Evolutionary conservation across 2,329 filamentous ascomycete genomes (phyloP), one percentile per base, ranked within the genome.

Genomic region (Curvularia verruculosa): DNA sequence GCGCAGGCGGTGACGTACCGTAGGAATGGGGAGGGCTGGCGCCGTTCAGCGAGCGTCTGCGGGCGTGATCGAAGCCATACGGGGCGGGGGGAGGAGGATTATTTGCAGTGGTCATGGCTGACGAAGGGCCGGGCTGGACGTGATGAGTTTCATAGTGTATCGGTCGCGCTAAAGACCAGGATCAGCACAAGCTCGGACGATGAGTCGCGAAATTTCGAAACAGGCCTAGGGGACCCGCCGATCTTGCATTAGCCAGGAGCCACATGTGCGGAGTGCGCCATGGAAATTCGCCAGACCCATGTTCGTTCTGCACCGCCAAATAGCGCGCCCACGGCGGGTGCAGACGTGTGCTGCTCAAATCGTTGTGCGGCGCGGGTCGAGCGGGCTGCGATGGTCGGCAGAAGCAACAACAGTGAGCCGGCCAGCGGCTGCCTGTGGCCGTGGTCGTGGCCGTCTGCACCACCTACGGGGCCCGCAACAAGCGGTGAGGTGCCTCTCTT

Each of bases 21-120:
- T 73, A 75, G 28, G 72, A 75, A 60, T 72, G 60, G 2, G 69
- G 65, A 26, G 73, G 69, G 52, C 67, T 74, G 46, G 56, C 71
- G 52, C 71, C 76, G 57, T 79, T 80, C 41, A 81, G 67, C 19
- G 80, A 82, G 48, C 64, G 72, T 58, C 78, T 72, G 56, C 80
- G 76, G 49, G 77, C 69, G 31, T 71, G 67, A 56, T 82, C 80
- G 66, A 77, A 80, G 52, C 72, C 72, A 58, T 77, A 76, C 26
- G 73, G 70, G 72, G 80, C 77, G 56, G 69, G 71, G 48, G 63
- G 67, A 31, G 76, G 58, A 19, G 67, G 51, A 55, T 64, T 68
- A 56, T 72, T 70, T 43, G 73, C 67, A 55, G 58, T 62, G 53
- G 61, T 69, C 72, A 76, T 76, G 40, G 68, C 71, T 58, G 72